phyloP scores from a whole-genome alignment of 2,329 filamentous ascomycete species.

The Calonectria pseudoreteaudii region DNA sequence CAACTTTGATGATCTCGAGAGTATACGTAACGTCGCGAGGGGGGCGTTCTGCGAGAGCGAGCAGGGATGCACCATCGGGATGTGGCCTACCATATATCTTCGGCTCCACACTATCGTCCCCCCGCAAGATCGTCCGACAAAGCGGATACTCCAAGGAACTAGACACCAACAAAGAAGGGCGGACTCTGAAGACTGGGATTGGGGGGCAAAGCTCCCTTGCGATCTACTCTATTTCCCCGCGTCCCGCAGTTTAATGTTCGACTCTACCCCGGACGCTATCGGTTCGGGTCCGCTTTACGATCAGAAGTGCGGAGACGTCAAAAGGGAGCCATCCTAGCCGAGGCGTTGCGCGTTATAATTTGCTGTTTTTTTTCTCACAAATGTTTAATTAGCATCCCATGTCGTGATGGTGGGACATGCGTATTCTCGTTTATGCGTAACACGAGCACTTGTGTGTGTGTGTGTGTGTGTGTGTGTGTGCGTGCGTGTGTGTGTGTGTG shows the following conservation, averaged over 20 bases:
- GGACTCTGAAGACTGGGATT: not conserved
- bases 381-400: not conserved
- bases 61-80: slow-evolving; percentile 22
- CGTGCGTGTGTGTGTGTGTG: not conserved
- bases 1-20: not conserved
- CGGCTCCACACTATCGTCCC: slow-evolving; percentile 12
- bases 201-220: not conserved
- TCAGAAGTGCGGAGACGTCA: not conserved
- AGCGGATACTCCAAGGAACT: slow-evolving; percentile 3
- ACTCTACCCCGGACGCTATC: slow-evolving; percentile 18
- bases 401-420: not conserved
- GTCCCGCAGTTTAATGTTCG: slow-evolving; percentile 10
- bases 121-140: slow-evolving; percentile 22
- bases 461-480: no score
- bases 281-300: slow-evolving; percentile 19
- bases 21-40: slow-evolving; percentile 12
- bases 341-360: not conserved
- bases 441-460: not conserved
- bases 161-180: not conserved
- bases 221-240: slow-evolving; percentile 22
- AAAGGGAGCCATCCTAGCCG: not conserved
- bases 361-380: not conserved
- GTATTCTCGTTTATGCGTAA: not conserved
- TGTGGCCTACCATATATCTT: slow-evolving; percentile 19
- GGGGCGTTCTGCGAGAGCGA: not conserved